Conservation (phyloP, 331 rosid genomes). For the Quercus tomentella region DNA sequence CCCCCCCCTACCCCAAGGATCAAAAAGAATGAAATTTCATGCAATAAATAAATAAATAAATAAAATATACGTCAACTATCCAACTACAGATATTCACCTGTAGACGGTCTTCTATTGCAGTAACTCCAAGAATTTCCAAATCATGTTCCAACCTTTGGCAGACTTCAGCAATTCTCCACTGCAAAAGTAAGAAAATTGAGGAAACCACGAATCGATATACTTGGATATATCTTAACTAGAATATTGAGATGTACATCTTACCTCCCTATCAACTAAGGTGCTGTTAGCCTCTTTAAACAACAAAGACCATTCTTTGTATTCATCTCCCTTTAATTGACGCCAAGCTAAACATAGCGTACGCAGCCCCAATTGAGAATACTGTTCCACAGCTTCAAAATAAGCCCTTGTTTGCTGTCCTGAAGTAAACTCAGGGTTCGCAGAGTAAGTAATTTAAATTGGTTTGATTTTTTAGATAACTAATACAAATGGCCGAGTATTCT, state of each 20-base stretch:
- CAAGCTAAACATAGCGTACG: constrained; percentile 93
- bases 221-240: neutral
- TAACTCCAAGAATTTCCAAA: constrained; percentile 90
- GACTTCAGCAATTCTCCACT: constrained; percentile 99
- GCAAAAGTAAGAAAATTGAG: constrained; percentile 33
- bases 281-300: constrained; percentile 94
- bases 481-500: neutral
- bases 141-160: constrained; percentile 88
- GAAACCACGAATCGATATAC: neutral
- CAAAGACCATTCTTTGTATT: constrained; percentile 86
- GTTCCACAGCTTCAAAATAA: constrained; percentile 88
- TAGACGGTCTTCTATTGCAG: constrained; percentile 98
- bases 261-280: constrained; percentile 98
- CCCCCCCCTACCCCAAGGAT: neutral
- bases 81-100: constrained; percentile 61
- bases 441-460: neutral
- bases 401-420: constrained; percentile 93
- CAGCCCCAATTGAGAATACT: constrained; percentile 86
- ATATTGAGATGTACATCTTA: constrained; percentile 33
- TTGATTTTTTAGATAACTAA: neutral
- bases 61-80: constrained; percentile 2
- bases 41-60: neutral
- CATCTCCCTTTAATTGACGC: constrained; percentile 83
- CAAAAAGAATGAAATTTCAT: neutral
- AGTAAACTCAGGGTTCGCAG: constrained; percentile 21